These are phyloP conservation scores for Candida insectalens DNA, from an alignment of 805 yeast species.

Conservation along the genomic window DNA sequence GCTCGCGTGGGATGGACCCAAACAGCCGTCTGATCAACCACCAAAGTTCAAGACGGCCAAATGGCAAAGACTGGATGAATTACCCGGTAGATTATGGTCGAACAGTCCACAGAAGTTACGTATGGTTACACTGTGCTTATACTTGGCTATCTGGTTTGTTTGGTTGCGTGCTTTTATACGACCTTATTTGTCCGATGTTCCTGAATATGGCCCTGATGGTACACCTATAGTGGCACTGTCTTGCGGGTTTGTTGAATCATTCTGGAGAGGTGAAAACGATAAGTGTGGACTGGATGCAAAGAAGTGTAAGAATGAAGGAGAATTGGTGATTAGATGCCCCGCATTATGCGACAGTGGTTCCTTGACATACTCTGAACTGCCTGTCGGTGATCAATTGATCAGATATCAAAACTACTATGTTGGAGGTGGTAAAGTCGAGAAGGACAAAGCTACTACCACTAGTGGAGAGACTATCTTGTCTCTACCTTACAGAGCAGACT, in stretches of 20 bases:
- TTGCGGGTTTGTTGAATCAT: conserved; percentile 33
- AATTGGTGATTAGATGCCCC: conserved; percentile 66
- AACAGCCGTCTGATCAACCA: conserved; percentile 34
- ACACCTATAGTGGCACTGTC: conserved; percentile 32
- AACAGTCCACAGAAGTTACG: conserved; percentile 20
- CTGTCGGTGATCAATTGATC: conserved; percentile 60
- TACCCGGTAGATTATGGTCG: conserved; percentile 30
- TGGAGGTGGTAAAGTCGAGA: conserved; percentile 54
- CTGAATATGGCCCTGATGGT: conserved; percentile 19
- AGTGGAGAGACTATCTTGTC: conserved; percentile 16
- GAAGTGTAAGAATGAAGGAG: conserved; percentile 34
- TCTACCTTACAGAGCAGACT: conserved; percentile 75
- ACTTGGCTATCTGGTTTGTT: conserved; percentile 38
- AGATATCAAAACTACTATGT: conserved; percentile 66
- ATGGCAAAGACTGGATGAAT: conserved; percentile 27
- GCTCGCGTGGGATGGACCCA: too few species aligned
- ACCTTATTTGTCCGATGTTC: conserved; percentile 37
- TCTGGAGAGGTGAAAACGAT: conserved; percentile 73
- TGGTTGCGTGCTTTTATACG: conserved; percentile 27
- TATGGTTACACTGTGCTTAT: conserved; percentile 25
- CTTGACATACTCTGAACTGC: conserved; percentile 63
- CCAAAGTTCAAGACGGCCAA: conserved; percentile 27
- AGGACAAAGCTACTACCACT: conserved; percentile 8
- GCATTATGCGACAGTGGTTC: conserved; percentile 77
- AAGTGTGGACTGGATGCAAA: conserved; percentile 66